Conservation (phyloP, 2,329 filamentous ascomycete species). For the Chaetoscypha palmicola region DNA sequence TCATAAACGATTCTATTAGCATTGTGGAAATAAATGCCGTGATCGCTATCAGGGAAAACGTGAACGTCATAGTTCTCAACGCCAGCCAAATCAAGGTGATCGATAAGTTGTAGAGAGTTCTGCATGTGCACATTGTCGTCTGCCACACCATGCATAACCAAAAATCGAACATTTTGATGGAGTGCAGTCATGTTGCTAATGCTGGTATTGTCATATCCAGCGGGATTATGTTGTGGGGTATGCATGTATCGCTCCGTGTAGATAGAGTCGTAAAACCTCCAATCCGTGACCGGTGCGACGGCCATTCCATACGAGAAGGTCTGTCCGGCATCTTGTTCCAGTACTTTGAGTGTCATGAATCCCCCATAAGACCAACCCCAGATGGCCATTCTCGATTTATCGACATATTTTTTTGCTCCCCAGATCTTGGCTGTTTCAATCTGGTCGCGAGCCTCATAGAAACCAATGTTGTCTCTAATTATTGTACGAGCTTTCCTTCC, state of each 20-base stretch:
- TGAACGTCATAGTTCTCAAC: constrained; percentile 96
- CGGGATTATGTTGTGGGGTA: constrained; percentile 73
- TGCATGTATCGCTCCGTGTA: constrained; percentile 98
- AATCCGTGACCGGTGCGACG: constrained; percentile 96
- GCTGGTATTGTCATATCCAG: constrained; percentile 68
- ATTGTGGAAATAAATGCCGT: constrained; percentile 91
- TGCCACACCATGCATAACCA: constrained; percentile 92
- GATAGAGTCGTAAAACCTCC: constrained; percentile 89
- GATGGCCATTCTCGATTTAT: constrained; percentile 75
- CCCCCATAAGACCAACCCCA: constrained; percentile 99
- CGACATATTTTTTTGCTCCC: constrained; percentile 75
- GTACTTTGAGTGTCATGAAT: constrained; percentile 89
- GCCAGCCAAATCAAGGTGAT: constrained; percentile 72
- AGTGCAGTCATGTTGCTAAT: constrained; percentile 71
- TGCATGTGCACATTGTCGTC: constrained; percentile 98
- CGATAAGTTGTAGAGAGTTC: constrained; percentile 81
- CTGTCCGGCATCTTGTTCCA: constrained; percentile 80
- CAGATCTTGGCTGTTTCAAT: constrained; percentile 84
- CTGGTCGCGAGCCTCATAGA: constrained; percentile 82
- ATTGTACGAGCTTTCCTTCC: constrained; percentile 78
- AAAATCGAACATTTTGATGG: constrained; percentile 71
- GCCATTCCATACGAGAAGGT: constrained; percentile 98
- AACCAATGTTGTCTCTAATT: constrained; percentile 75
- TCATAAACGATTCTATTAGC: constrained; percentile 88
- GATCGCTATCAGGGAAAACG: constrained; percentile 93